Base-by-base conservation (phyloP, 1,284 basidiomycete species). In the Melampsora americana region DNA sequence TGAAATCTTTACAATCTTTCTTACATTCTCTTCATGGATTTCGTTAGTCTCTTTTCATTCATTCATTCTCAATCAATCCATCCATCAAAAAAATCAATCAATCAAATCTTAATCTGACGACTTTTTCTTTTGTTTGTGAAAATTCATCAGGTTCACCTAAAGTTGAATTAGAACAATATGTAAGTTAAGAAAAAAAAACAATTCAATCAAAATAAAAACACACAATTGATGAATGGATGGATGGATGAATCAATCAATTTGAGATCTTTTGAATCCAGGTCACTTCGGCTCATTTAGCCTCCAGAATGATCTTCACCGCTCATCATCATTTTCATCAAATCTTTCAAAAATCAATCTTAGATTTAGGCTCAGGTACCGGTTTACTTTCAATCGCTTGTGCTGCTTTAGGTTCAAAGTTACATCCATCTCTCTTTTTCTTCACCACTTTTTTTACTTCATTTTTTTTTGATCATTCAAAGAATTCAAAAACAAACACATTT, bases 161-260 rank as follows among this genome's bases (percentile, higher is more conserved):
- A 53, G n/a, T 73, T 18, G 70, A 73, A 32, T 48, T 73, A 7
- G 70, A 73, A 48, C 70, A 73, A 73, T 73, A 73, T 56, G 70
- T 73, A 4, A 32, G 32, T 11, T 18, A 20, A 66, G n/a, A 18
- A 44, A 12, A 62, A 30, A 39, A 12, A 62, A 30, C 1, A 28
- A 62, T 6, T 28, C 14, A 28, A 28, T 9, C 7, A 23, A 62
- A 62, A 9, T 28, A 61, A 60, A 23, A 23, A 35, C 35, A n/a
- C n/a, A n/a, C n/a, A n/a, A n/a, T n/a, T n/a, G n/a, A n/a, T n/a
- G n/a, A n/a, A n/a, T n/a, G n/a, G n/a, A n/a, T n/a, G n/a, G n/a
- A n/a, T n/a, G n/a, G n/a, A n/a, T n/a, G n/a, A n/a, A n/a, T 23
- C 7, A 56, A 28, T 28, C 9, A 16, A 39, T 50, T 30, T 28